Evolutionary conservation across 2,329 filamentous ascomycete genomes (phyloP), one percentile per base, ranked within the genome.

Genomic region (Falciphora oryzae): DNA sequence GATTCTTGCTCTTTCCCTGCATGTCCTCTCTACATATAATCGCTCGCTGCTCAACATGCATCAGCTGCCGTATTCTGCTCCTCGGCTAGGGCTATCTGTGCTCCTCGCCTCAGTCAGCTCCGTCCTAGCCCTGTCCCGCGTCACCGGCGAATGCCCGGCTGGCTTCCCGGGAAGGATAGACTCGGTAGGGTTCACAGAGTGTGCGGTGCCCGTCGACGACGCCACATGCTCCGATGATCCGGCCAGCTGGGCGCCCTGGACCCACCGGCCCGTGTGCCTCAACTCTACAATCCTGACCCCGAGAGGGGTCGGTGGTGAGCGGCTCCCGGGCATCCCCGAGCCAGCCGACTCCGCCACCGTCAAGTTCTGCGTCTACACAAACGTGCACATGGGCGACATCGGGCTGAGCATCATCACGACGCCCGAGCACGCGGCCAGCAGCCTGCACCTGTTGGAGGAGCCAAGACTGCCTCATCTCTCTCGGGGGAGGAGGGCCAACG

Each of bases 161-260:
- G 53, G 62, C 50, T 63, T 57, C 31, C 57, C 22, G n/a, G 62
- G 62, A 13, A 57, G 29, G n/a, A 22, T 63, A 22, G 53, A 63
- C 32, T 63, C 62, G 29, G 22, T 13, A n/a, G 62, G 62, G 3
- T 63, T 58, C 32, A 63, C 62, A 14, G 29, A 57, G 53, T 63
- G 62, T 14, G 32, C 53, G 18, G 10, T 59, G 1, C 87, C 88
- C 0, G 84, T 89, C 69, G 90, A 90, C 64, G 90, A 90, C 63
- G 75, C 76, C 1, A 58, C 32, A 3, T 29, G 27, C 18, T 28
- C 13, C 10, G 10, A 57, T 13, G 57, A 58, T 0, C 65, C 62
- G 2, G 35, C 25, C 10, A 31, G 56, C 14, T 73, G 69, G 67
- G 64, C 69, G 14, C 73, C 69, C 1, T 75, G 71, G 72, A 72